phyloP scores from a whole-genome alignment of 2,329 filamentous ascomycete genomes.

The Pseudogymnoascus sp. region DNA sequence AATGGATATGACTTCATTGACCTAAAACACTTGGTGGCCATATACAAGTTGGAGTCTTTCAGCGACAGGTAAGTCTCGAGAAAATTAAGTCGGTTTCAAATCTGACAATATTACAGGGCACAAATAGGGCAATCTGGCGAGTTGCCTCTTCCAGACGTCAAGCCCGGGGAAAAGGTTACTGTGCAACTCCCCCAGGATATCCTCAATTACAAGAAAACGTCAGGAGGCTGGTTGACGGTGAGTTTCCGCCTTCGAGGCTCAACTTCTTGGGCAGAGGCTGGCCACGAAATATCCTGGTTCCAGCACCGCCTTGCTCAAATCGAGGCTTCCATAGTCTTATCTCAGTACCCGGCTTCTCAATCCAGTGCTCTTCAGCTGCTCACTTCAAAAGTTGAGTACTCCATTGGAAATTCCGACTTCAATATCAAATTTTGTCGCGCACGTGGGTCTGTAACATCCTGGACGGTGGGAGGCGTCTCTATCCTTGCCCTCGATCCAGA shows the following conservation, averaged over 20 bases:
- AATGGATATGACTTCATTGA: slow-evolving; percentile 47
- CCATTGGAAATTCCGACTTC: slow-evolving; percentile 30
- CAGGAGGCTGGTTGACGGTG: slow-evolving; percentile 40
- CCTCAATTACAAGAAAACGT: slow-evolving; percentile 14
- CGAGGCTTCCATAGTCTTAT: background rate
- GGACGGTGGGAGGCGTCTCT: slow-evolving; percentile 32
- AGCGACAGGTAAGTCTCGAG: slow-evolving; percentile 32
- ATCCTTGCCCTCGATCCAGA: slow-evolving; percentile 33
- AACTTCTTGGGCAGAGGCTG: slow-evolving; percentile 43
- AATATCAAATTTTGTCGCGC: slow-evolving; percentile 39
- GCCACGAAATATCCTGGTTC: slow-evolving; percentile 48
- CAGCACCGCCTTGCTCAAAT: background rate
- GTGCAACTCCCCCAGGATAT: slow-evolving; percentile 29
- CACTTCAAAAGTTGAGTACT: slow-evolving; percentile 22
- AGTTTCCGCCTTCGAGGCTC: slow-evolving; percentile 36
- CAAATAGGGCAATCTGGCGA: slow-evolving; percentile 30
- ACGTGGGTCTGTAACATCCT: slow-evolving; percentile 36
- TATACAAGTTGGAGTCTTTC: slow-evolving; percentile 39
- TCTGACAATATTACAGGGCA: slow-evolving; percentile 14
- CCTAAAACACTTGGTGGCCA: slow-evolving; percentile 41
- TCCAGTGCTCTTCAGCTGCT: slow-evolving; percentile 11
- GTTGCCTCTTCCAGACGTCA: slow-evolving; percentile 35
- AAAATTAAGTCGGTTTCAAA: background rate
- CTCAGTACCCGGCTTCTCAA: slow-evolving; percentile 17
- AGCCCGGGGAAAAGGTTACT: slow-evolving; percentile 32